Evolutionary conservation across 805 yeast genomes (phyloP).

Genomic region (Jamesozyma spencerorum): DNA sequence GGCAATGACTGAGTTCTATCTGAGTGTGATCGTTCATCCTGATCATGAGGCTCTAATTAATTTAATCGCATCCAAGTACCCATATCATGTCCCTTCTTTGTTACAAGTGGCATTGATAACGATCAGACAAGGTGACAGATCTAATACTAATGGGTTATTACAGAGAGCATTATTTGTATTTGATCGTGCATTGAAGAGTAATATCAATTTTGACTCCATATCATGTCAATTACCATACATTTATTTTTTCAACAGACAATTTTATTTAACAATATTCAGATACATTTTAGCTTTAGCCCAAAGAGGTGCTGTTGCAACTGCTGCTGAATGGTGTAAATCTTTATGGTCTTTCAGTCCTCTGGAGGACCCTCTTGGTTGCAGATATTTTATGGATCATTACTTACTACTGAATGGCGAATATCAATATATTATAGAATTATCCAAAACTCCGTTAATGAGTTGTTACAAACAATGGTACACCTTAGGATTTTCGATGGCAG

Average conservation of each 20-base stretch:
- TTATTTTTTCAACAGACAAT: constrained; percentile 63
- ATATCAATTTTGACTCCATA: constrained; percentile 46
- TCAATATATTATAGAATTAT: constrained; percentile 50
- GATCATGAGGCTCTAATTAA: constrained; percentile 66
- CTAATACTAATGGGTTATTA: constrained; percentile 59
- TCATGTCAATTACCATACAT: constrained; percentile 68
- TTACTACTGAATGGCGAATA: constrained; percentile 58
- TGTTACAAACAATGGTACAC: constrained; percentile 61
- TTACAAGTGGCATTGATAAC: constrained; percentile 68
- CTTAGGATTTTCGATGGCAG: constrained; percentile 61
- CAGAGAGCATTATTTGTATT: constrained; percentile 73
- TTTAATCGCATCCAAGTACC: constrained; percentile 44
- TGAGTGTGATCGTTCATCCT: constrained; percentile 61
- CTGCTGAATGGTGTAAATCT: constrained; percentile 64
- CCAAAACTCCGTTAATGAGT: constrained; percentile 45
- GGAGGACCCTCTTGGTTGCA: constrained; percentile 77
- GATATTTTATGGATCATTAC: constrained; percentile 75
- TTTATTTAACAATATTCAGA: constrained; percentile 64
- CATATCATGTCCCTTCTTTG: constrained; percentile 72
- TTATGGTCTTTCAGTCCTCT: constrained; percentile 62
- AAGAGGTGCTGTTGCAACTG: constrained; percentile 69
- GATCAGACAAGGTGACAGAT: constrained; percentile 65
- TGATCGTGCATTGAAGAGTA: constrained; percentile 60
- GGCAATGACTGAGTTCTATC: constrained; percentile 42
- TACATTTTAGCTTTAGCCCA: constrained; percentile 63